Percentiles rank a stretch among this genome's conserved stretches.
phyloP scores from a whole-genome alignment of 495 filamentous ascomycete species.

The Aspergillus nidulans region DNA sequence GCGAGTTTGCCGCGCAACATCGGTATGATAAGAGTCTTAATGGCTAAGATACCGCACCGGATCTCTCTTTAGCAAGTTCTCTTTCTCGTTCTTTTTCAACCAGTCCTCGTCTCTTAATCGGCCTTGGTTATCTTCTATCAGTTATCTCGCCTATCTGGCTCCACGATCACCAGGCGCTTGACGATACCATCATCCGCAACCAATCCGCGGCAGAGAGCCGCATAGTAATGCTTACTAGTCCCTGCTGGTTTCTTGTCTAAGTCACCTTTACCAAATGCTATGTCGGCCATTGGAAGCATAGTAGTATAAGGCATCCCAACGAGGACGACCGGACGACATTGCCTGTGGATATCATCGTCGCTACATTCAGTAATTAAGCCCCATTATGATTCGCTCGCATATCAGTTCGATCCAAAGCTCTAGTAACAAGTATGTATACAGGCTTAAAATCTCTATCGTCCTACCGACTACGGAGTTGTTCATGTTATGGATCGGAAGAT shows the following conservation, averaged over 20 bases:
- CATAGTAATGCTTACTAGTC: not conserved
- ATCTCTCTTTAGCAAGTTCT: not conserved
- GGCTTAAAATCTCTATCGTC: not conserved
- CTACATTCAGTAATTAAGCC: not conserved
- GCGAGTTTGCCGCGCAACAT: not conserved
- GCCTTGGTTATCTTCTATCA: not conserved
- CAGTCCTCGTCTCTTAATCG: not conserved
- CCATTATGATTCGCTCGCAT: too few relatives aligned
- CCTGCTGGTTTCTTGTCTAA: not conserved
- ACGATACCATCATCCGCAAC: not conserved
- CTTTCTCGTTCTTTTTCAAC: not conserved
- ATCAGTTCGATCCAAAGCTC: too few relatives aligned
- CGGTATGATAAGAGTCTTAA: not conserved
- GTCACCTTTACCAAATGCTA: not conserved
- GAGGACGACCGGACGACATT: not conserved
- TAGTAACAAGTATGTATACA: not conserved
- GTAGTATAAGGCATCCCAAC: not conserved
- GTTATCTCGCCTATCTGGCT: not conserved
- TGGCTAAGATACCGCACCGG: too few relatives aligned
- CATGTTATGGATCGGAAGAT: not conserved
- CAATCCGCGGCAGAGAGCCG: not conserved
- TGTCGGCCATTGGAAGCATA: not conserved
- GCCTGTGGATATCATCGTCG: not conserved
- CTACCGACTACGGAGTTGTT: not conserved
- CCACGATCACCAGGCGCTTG: not conserved